phyloP scores from a whole-genome alignment of 768 basidiomycete genomes.

The Macrolepiota albuminosa region DNA sequence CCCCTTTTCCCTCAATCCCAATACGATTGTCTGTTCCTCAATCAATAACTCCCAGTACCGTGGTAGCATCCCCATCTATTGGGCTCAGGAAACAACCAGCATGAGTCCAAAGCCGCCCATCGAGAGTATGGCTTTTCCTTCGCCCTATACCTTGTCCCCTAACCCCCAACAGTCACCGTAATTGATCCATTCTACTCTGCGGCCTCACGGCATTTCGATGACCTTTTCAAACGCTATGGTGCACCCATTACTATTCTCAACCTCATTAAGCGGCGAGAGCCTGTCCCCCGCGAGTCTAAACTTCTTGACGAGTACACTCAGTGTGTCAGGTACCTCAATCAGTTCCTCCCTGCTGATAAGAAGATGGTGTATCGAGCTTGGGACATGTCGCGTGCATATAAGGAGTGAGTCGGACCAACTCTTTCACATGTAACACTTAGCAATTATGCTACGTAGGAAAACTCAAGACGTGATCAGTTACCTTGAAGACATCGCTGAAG shows the following conservation, averaged over 20 bases:
- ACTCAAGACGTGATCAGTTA: slow-evolving; percentile 95
- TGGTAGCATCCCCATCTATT: slow-evolving; percentile 93
- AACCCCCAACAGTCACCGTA: slow-evolving; percentile 63
- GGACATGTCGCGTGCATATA: slow-evolving; percentile 95
- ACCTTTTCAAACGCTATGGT: slow-evolving; percentile 86
- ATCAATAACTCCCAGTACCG: slow-evolving; percentile 55
- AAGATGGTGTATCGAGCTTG: slow-evolving; percentile 91
- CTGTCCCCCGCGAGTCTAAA: slow-evolving; percentile 83
- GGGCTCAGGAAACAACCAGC: slow-evolving; percentile 90
- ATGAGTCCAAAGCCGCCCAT: slow-evolving; percentile 95
- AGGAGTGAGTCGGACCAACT: slow-evolving; percentile 53
- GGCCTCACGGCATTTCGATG: slow-evolving; percentile 89
- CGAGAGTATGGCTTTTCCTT: slow-evolving; percentile 62
- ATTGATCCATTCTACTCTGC: slow-evolving; percentile 95
- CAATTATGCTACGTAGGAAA: slow-evolving; percentile 47
- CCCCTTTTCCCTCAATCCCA: neutral
- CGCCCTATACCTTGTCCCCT: neutral
- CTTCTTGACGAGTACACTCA: slow-evolving; percentile 87
- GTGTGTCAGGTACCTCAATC: slow-evolving; percentile 90
- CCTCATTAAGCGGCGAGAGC: slow-evolving; percentile 83
- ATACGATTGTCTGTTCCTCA: neutral
- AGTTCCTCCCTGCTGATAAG: slow-evolving; percentile 83
- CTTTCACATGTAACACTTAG: neutral
- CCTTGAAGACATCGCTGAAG: slow-evolving; percentile 91
- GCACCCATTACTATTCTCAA: slow-evolving; percentile 88